These are phyloP conservation scores for Saccharomycopsis guyanensis DNA, from an alignment of 805 yeast genomes.

Conservation along the genomic window DNA sequence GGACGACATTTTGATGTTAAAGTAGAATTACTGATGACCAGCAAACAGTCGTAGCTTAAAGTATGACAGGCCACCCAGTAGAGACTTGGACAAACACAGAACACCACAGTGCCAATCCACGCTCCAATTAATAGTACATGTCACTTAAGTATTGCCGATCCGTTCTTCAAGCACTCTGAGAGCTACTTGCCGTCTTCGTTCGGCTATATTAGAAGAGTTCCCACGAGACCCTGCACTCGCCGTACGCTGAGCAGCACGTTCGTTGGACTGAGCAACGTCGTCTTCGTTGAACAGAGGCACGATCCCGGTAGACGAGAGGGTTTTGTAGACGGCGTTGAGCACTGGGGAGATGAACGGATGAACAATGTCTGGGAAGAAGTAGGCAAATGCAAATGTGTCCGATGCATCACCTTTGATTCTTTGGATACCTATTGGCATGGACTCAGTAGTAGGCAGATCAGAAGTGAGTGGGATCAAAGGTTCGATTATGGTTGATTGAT, in stretches of 20 bases:
- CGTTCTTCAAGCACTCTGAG: conserved; percentile 67
- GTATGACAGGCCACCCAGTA: too few relatives aligned
- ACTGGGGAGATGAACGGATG: conserved; percentile 46
- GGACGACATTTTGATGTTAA: too few relatives aligned
- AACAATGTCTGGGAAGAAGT: conserved; percentile 68
- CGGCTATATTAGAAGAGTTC: conserved; percentile 46
- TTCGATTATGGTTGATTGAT: conserved; percentile 49
- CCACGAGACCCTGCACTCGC: conserved; percentile 44
- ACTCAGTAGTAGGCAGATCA: background rate
- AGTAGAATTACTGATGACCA: too few relatives aligned
- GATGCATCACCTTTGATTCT: conserved; percentile 75
- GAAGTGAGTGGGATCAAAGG: conserved; percentile 43
- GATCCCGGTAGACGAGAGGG: conserved; percentile 37
- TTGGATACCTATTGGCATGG: conserved; percentile 23
- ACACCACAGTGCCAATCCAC: too few relatives aligned
- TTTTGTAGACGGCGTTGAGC: conserved; percentile 36
- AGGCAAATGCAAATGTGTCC: conserved; percentile 75
- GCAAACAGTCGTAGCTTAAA: too few relatives aligned
- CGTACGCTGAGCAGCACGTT: conserved; percentile 57
- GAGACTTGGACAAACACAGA: too few relatives aligned
- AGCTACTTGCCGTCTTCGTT: conserved; percentile 72
- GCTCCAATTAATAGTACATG: too few relatives aligned
- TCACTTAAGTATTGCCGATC: conserved; percentile 28
- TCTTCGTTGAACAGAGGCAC: conserved; percentile 59
- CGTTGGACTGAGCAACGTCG: conserved; percentile 65